Conservation (phyloP, 306 rosid species). For the Casuarina equisetifolia region DNA sequence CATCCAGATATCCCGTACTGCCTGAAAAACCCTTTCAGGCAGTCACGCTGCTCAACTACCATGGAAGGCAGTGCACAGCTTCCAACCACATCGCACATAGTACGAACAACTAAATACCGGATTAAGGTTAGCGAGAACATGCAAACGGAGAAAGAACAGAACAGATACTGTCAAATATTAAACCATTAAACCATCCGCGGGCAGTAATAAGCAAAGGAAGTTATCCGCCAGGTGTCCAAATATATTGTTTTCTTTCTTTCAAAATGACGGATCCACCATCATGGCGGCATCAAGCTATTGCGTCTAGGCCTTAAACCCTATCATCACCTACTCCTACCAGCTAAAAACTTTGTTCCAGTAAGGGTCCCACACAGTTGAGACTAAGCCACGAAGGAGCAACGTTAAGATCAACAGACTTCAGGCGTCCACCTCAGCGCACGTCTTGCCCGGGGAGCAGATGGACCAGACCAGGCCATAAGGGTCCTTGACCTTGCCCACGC, state of each 20-base stretch:
- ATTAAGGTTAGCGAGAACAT: neutral
- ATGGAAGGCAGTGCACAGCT: too few species aligned
- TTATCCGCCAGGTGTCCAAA: slow-evolving; percentile 19
- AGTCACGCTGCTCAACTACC: too few species aligned
- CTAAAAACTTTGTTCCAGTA: neutral
- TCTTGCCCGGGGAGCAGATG: slow-evolving; percentile 31
- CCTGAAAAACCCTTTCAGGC: too few species aligned
- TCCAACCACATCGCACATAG: neutral
- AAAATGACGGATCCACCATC: neutral
- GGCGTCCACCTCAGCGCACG: slow-evolving; percentile 27
- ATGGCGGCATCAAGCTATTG: slow-evolving; percentile 12
- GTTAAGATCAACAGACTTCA: slow-evolving; percentile 16
- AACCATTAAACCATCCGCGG: neutral
- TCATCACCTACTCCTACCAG: slow-evolving; percentile 12
- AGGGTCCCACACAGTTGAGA: neutral
- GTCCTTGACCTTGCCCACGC: slow-evolving; percentile 67
- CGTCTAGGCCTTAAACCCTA: slow-evolving; percentile 1
- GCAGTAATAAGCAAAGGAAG: neutral
- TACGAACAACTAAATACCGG: neutral
- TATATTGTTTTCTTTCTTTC: neutral
- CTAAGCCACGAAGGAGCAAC: neutral
- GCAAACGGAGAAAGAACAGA: neutral
- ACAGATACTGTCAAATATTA: too few species aligned
- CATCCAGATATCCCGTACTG: too few species aligned
- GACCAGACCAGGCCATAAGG: slow-evolving; percentile 70